Evolutionary conservation across 805 yeast species (phyloP), one percentile per base, ranked within the genome.

Genomic region (Phaffomyces thermotolerans): DNA sequence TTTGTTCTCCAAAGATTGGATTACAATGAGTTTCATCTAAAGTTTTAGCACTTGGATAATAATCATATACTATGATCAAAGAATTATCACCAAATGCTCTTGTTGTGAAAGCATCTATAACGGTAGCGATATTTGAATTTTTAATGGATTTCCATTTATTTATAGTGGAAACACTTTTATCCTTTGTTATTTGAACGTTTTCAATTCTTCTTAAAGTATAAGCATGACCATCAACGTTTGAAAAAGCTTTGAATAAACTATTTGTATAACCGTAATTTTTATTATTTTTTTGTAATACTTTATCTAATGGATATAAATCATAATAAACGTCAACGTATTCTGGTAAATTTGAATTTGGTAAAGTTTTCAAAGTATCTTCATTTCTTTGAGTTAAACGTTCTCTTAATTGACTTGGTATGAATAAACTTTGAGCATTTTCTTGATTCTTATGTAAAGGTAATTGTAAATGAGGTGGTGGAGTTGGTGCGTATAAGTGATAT

Each of bases 401-500:
- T 53, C 97, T 73, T 39, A 91, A 56, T 39, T 82, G 73, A 52
- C 76, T 76, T 9, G 89, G 78, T 10, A 91, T 74, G 58, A 90
- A 90, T 56, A 93, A 69, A 45, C 73, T 75, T 43, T 76, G 76
- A 3, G 81, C 76, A 29, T 78, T 78, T 36, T 88, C 74, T 63
- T 89, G 90, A 58, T 89, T 79, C 1, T 86, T 78, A 39, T 74
- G 72, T 48, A 84, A 66, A 13, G 81, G 79, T 9, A 75, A 62
- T 34, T 72, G 70, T 39, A 81, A 61, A 56, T 82, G 80, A 8
- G 89, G 90, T 3, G 90, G 87, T 9, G 96, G 91, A 27, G 78
- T 74, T 2, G 97, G 97, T 0, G 96, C 93, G 64, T 91, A 90
- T 34, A 88, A 65, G 63, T 90, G 96, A 59, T 86, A 85, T 56